Base-by-base conservation (phyloP, 768 basidiomycete genomes). In the Phanerochaete sordida region DNA sequence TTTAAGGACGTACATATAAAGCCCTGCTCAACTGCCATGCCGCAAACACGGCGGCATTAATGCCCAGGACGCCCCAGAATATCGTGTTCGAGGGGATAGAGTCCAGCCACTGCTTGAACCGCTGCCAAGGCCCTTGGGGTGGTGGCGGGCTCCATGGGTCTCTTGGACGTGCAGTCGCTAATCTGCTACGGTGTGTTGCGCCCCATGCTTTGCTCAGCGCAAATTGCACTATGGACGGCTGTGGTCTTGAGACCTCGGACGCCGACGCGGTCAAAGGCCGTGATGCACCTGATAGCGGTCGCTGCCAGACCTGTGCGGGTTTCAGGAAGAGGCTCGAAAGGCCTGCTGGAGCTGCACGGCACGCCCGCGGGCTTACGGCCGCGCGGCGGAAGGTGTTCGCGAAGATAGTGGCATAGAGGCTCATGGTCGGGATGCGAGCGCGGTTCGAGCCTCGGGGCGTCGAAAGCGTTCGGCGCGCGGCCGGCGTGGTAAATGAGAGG, bases 31-130 rank as follows among this genome's bases (percentile, higher is more conserved):
- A 74, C 62, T 75, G 76, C 87, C 87, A 91, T 59, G 81, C 74
- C 19, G 70, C 70, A 64, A 85, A 93, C 0, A 93, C 83, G 2
- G 73, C 72, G 1, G 78, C 83, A 62, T 92, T 92, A 60, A 84
- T 62, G 3, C 75, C 83, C 16, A 93, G 77, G 51, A 93, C 84
- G 6, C 83, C 78, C 69, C 79, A 88, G 66, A 91, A 79, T 30
- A 91, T 71, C 62, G 71, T 61, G 51, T 81, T 74, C 62, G 74
- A 64, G 11, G 89, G 84, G 3, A 91, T 76, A 2, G 72, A 70
- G 66, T 89, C 79, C 35, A 90, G 59, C 68, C 72, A 69, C n/a
- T 57, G 62, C 5, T 51, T 55, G 21, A 71, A 64, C 39, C 66
- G 49, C 54, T 61, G 62, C 62, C 63, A 68, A 8, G 62, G 58